phyloP scores from a whole-genome alignment of 2,329 filamentous ascomycete species.

The Monilinia aucupariae region DNA sequence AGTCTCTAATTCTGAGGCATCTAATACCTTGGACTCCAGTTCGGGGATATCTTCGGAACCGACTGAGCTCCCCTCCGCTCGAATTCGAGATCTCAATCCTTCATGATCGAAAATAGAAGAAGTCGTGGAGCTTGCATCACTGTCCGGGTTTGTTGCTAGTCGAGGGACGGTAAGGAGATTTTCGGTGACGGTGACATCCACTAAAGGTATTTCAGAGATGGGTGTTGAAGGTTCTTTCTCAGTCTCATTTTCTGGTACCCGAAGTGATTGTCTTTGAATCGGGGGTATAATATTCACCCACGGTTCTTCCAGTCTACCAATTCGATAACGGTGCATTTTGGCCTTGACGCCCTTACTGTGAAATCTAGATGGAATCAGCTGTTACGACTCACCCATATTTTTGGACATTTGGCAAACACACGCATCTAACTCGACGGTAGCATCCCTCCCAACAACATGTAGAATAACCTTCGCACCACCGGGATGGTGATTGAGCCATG shows the following conservation, averaged over 20 bases:
- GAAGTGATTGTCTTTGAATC: constrained; percentile 52
- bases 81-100: background rate
- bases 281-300: constrained; percentile 90
- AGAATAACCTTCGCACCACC: constrained; percentile 85
- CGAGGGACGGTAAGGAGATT: constrained; percentile 52
- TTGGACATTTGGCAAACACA: constrained; percentile 45
- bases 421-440: constrained; percentile 89
- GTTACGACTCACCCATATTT: background rate
- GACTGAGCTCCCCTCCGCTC: constrained; percentile 31
- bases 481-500: constrained; percentile 85
- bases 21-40: background rate
- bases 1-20: background rate
- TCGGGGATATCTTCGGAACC: constrained; percentile 35
- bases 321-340: constrained; percentile 73
- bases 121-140: background rate
- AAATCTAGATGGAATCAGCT: constrained; percentile 47
- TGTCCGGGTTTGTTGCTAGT: constrained; percentile 2
- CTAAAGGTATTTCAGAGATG: background rate
- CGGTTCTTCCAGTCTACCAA: constrained; percentile 71
- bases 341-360: constrained; percentile 73
- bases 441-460: constrained; percentile 92
- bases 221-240: constrained; percentile 7
- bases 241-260: background rate
- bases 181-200: constrained; percentile 50
- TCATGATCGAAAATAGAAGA: constrained; percentile 3